Evolutionary conservation across 1,139 yeast genomes (phyloP).

Genomic region (Taphrina wiesneri): DNA sequence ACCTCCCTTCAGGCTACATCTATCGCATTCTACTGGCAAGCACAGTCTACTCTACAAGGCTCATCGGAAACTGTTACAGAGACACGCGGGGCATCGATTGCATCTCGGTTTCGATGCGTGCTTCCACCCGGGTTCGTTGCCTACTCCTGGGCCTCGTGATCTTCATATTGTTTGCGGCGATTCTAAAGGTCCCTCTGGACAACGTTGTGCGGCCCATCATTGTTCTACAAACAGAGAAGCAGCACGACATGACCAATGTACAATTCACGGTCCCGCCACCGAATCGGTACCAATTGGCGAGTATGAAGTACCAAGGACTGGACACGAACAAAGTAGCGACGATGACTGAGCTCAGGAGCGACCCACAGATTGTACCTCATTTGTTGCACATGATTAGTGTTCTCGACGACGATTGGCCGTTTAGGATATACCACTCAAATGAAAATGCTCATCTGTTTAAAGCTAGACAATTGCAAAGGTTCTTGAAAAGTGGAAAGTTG

Average conservation of each 20-base stretch:
- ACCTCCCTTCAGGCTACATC: too few species aligned
- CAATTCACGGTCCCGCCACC: slow-evolving; percentile 11
- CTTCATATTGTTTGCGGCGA: not conserved
- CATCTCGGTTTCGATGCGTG: not conserved
- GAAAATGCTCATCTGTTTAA: slow-evolving; percentile 18
- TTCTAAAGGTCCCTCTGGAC: not conserved
- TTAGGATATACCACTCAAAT: slow-evolving; percentile 22
- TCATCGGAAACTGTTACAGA: too few species aligned
- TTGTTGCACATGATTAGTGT: slow-evolving; percentile 20
- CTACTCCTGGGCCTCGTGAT: not conserved
- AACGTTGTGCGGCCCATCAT: not conserved
- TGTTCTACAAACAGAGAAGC: not conserved
- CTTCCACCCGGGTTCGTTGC: not conserved
- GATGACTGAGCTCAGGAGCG: slow-evolving; percentile 17
- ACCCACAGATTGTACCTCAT: slow-evolving; percentile 17
- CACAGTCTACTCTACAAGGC: too few species aligned
- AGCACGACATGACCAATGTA: slow-evolving; percentile 11
- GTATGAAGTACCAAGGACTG: not conserved
- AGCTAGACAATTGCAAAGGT: slow-evolving; percentile 1
- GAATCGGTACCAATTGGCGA: not conserved
- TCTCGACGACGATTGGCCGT: slow-evolving; percentile 28
- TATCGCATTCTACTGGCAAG: too few species aligned
- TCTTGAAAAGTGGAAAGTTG: slow-evolving; percentile 20
- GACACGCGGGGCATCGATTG: too few species aligned
- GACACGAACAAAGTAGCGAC: slow-evolving; percentile 21